A percentile compares a stretch with the other conserved stretches of the same genome.
These are phyloP conservation scores for Stachybotrys chartarum DNA, from an alignment of 2,329 filamentous ascomycete species.

Conservation along the genomic window DNA sequence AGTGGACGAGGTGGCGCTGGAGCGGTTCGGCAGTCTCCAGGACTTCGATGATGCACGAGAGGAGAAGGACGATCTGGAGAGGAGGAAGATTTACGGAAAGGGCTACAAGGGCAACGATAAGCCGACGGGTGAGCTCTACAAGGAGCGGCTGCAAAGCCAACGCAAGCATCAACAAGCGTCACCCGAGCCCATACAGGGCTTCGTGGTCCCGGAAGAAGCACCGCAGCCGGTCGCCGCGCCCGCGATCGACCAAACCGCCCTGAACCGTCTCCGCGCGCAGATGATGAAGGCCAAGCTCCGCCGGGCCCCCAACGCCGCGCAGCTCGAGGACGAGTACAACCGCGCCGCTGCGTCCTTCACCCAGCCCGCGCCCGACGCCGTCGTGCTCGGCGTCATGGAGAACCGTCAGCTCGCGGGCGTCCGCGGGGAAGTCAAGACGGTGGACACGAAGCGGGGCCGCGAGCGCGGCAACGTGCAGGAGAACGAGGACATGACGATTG, in stretches of 20 bases:
- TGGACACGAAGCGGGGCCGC: conserved; percentile 73
- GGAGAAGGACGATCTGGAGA: conserved; percentile 84
- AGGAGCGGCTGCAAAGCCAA: conserved; percentile 62
- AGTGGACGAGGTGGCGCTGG: conserved; percentile 75
- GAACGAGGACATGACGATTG: conserved; percentile 92
- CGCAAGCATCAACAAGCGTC: conserved; percentile 26
- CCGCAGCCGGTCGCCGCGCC: conserved; percentile 26
- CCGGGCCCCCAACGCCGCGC: conserved; percentile 64
- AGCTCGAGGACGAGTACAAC: conserved; percentile 80
- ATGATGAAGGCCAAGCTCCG: conserved; percentile 94
- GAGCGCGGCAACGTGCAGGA: conserved; percentile 82
- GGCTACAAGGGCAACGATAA: conserved; percentile 81
- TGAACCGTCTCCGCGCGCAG: conserved; percentile 87
- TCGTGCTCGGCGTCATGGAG: conserved; percentile 82
- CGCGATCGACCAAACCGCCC: conserved; percentile 64
- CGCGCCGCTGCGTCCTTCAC: conserved; percentile 58
- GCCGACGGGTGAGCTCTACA: conserved; percentile 79
- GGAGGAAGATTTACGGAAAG: conserved; percentile 73
- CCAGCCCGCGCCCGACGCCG: conserved; percentile 43
- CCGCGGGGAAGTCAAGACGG: conserved; percentile 64
- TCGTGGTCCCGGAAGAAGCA: conserved; percentile 35
- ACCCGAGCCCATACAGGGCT: conserved; percentile 41
- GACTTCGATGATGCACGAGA: conserved; percentile 91
- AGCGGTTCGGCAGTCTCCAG: conserved; percentile 72
- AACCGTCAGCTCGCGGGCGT: conserved; percentile 78